A percentile compares a stretch with the other conserved stretches of the same genome.
Conservation (phyloP, 768 basidiomycete genomes). For the Leccinum uliginosum region DNA sequence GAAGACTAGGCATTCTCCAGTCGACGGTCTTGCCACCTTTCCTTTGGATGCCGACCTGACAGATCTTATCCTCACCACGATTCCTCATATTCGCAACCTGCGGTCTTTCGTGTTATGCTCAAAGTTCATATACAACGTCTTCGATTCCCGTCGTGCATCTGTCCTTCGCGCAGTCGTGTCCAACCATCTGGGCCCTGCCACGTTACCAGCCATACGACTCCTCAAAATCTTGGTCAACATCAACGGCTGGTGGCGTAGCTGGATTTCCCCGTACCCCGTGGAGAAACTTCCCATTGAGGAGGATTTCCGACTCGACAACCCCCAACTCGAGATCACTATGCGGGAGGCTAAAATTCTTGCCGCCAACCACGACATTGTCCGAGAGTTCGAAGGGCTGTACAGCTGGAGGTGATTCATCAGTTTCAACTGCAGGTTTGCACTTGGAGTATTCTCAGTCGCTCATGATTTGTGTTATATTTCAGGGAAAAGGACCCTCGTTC, state of each 20-base stretch:
- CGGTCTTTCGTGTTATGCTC: background rate
- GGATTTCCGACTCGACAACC: background rate
- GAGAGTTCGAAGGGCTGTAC: no score
- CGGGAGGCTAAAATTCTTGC: background rate
- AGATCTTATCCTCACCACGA: background rate
- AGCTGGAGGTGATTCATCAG: no score
- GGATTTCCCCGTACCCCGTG: background rate
- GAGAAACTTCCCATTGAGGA: background rate
- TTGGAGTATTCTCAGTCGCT: no score
- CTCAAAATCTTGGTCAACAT: background rate
- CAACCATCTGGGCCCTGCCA: background rate
- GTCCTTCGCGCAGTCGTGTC: background rate
- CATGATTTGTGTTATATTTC: no score
- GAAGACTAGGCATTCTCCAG: no score
- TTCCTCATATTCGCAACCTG: background rate
- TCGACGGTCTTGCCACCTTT: background rate
- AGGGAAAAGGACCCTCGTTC: no score
- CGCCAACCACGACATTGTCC: no score
- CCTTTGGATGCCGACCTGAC: background rate
- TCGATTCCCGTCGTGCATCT: background rate
- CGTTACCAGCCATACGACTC: background rate
- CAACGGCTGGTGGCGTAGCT: background rate
- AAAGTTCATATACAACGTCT: background rate
- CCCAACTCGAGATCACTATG: background rate
- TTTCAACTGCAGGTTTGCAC: no score